phyloP scores from a whole-genome alignment of 2,329 filamentous ascomycete genomes.

The Fonsecaea monophora region DNA sequence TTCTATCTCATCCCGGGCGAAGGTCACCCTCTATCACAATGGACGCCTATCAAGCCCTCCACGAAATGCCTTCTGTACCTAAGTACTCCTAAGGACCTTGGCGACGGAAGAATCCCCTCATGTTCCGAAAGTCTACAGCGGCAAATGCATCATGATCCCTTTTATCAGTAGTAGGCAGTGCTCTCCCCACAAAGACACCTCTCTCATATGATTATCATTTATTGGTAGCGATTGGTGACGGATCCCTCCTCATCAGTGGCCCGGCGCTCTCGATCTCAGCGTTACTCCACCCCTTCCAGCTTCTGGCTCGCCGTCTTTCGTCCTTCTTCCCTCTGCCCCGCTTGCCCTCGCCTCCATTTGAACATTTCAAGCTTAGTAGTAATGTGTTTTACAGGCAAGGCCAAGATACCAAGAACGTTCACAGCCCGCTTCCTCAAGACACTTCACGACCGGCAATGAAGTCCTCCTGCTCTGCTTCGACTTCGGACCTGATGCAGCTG shows the following conservation, averaged over 20 bases:
- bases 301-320: slow-evolving; percentile 15
- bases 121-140: background rate
- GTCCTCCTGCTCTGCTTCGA: slow-evolving; percentile 27
- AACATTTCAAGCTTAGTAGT: slow-evolving; percentile 33
- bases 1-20: background rate
- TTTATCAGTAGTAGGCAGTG: background rate
- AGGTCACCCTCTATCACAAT: background rate
- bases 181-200: background rate
- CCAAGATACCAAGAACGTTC: slow-evolving; percentile 31
- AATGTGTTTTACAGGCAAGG: slow-evolving; percentile 30
- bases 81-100: background rate
- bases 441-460: slow-evolving; percentile 27
- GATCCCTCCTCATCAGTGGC: slow-evolving; percentile 3
- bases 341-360: slow-evolving; percentile 32
- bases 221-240: slow-evolving; percentile 11
- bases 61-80: background rate
- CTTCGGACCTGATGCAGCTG: slow-evolving; percentile 37
- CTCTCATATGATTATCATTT: slow-evolving; percentile 8
- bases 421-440: slow-evolving; percentile 23
- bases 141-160: background rate
- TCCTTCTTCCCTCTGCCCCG: slow-evolving; percentile 24
- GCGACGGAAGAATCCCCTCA: background rate
- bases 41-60: background rate
- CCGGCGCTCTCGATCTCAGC: slow-evolving; percentile 4
- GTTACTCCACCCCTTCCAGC: slow-evolving; percentile 22